A percentile compares a stretch with the other conserved stretches of the same genome.
Conservation (phyloP, 805 yeast genomes). For the Groenewaldozyma salmanticensis region DNA sequence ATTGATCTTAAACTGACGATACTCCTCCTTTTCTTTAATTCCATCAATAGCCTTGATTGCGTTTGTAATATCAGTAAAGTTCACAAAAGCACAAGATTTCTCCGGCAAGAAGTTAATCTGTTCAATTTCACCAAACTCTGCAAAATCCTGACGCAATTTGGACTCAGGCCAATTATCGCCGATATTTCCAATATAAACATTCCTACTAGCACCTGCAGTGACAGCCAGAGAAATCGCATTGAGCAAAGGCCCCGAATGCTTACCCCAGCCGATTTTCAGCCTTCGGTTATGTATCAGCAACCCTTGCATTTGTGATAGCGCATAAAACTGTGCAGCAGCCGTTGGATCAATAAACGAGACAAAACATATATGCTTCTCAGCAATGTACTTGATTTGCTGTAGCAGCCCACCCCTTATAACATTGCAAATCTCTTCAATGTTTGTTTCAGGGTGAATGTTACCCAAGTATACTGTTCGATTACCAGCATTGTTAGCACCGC, state of each 20-base stretch:
- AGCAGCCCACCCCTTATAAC: conserved; percentile 91
- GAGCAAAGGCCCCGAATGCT: conserved; percentile 86
- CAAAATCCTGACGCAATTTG: conserved; percentile 62
- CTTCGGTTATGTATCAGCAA: conserved; percentile 75
- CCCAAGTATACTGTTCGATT: conserved; percentile 91
- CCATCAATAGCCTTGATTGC: conserved; percentile 92
- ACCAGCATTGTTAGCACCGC: conserved; percentile 86
- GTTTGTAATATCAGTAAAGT: conserved; percentile 81
- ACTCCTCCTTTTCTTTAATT: conserved; percentile 60
- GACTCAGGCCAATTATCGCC: conserved; percentile 36
- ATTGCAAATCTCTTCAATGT: conserved; percentile 89
- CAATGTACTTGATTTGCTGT: conserved; percentile 69
- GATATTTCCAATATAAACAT: conserved; percentile 78
- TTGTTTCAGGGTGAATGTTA: conserved; percentile 77
- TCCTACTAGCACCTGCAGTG: conserved; percentile 87
- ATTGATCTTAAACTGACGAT: conserved; percentile 63
- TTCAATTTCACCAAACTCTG: conserved; percentile 86
- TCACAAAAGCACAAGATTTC: conserved; percentile 82
- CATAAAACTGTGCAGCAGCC: conserved; percentile 95
- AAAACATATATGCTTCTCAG: conserved; percentile 86
- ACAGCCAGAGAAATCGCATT: conserved; percentile 83
- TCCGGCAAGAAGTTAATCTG: conserved; percentile 82
- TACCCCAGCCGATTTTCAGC: conserved; percentile 96
- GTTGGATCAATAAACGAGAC: conserved; percentile 93
- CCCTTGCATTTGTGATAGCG: conserved; percentile 86